A percentile compares a stretch with the other conserved stretches of the same genome.
Conservation (phyloP, 2,329 filamentous ascomycete species). For the Pseudogymnoascus sp. region DNA sequence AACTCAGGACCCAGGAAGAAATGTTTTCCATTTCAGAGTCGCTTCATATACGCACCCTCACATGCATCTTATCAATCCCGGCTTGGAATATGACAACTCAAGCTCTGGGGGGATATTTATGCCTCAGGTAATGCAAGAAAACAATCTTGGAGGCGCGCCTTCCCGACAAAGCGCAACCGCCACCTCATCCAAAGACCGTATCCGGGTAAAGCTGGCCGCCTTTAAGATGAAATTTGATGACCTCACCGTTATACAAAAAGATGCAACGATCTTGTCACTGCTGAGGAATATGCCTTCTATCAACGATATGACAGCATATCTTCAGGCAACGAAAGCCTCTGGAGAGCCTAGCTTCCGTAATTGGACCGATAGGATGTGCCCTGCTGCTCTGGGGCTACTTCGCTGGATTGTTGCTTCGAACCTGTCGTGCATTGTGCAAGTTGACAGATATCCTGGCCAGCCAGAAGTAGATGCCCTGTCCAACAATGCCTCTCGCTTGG, state of each 20-base stretch:
- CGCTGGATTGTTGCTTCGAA: conserved; percentile 90
- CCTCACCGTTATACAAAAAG: conserved; percentile 38
- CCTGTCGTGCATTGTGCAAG: conserved; percentile 74
- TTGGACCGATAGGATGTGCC: conserved; percentile 55
- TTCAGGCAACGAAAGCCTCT: conserved; percentile 29
- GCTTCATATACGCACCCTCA: background rate
- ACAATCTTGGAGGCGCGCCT: background rate
- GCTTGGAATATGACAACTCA: background rate
- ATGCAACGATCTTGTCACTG: conserved; percentile 41
- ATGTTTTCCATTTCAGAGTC: background rate
- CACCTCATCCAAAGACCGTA: background rate
- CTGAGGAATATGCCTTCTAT: conserved; percentile 56
- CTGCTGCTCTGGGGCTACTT: conserved; percentile 59
- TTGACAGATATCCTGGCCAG: conserved; percentile 39
- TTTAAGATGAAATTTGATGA: conserved; percentile 53
- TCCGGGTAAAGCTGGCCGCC: background rate
- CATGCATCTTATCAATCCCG: background rate
- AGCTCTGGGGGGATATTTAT: background rate
- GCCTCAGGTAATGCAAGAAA: background rate
- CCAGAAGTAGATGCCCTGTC: conserved; percentile 19
- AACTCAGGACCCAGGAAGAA: background rate
- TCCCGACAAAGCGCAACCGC: background rate
- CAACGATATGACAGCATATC: conserved; percentile 44
- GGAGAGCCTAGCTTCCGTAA: conserved; percentile 30
- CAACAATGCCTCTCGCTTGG: conserved; percentile 20